phyloP scores from a whole-genome alignment of 2,329 filamentous ascomycete species.

The Fusarium sp. region DNA sequence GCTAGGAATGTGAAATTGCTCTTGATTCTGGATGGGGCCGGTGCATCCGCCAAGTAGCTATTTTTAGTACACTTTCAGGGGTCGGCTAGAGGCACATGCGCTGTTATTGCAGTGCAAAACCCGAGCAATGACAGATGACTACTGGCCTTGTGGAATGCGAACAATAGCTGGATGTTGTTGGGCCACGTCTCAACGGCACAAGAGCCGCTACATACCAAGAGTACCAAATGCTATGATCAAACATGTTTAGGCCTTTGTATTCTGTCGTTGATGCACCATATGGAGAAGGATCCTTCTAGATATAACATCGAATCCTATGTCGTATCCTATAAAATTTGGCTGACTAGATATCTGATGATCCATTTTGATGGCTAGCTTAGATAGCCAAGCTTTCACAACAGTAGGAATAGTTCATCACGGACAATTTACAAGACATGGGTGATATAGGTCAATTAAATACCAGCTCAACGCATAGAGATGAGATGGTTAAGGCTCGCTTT shows the following conservation, averaged over 20 bases:
- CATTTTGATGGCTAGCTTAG: neutral
- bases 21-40: neutral
- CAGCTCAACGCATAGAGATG: conserved; percentile 1
- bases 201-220: neutral
- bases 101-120: neutral
- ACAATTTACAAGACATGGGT: fast-evolving
- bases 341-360: neutral
- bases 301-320: neutral
- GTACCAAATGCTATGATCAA: fast-evolving
- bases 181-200: fast-evolving
- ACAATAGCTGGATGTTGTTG: too few species aligned
- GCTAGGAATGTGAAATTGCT: neutral
- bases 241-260: fast-evolving
- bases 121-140: neutral
- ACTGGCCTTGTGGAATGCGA: neutral
- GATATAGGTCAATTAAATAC: conserved; percentile 1
- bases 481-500: neutral
- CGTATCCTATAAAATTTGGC: too few species aligned
- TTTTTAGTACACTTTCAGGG: neutral
- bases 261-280: neutral
- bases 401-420: neutral
- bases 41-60: neutral
- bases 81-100: neutral
- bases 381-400: fast-evolving
- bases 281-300: fast-evolving